Conservation (phyloP, 768 basidiomycete species). For the Sarcomyxa edulis region DNA sequence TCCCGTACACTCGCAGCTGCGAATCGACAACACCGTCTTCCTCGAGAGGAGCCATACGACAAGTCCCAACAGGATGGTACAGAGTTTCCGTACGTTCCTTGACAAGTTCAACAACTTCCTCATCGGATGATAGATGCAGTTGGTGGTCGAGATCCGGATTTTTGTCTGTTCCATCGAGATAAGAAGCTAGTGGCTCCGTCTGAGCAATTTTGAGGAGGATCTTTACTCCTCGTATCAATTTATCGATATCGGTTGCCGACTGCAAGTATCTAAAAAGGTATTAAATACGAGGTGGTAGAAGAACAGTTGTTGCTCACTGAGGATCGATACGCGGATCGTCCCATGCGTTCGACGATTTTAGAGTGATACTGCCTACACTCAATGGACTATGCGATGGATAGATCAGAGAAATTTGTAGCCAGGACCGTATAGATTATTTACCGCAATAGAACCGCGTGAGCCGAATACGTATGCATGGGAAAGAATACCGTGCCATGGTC, state of each 20-base stretch:
- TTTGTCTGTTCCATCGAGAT: constrained; percentile 27
- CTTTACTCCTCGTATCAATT: constrained; percentile 36
- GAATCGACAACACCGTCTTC: constrained; percentile 26
- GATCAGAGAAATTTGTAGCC: neutral
- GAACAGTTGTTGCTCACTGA: constrained; percentile 23
- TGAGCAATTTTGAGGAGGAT: constrained; percentile 32
- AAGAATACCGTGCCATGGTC: constrained; percentile 13
- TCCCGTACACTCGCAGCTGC: constrained; percentile 22
- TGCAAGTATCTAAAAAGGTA: constrained; percentile 30
- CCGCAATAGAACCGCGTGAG: constrained; percentile 40
- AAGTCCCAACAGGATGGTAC: constrained; percentile 42
- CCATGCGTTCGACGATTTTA: constrained; percentile 38
- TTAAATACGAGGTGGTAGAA: neutral
- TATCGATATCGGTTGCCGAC: constrained; percentile 33
- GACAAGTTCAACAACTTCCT: constrained; percentile 37
- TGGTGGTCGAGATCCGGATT: constrained; percentile 34
- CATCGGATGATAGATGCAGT: constrained; percentile 30
- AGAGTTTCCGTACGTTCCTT: constrained; percentile 38
- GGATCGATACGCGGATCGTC: constrained; percentile 39
- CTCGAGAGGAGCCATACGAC: constrained; percentile 37
- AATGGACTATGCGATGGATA: constrained; percentile 25
- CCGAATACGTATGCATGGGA: constrained; percentile 28
- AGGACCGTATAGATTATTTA: constrained; percentile 10
- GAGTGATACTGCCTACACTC: constrained; percentile 32
- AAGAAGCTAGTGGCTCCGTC: constrained; percentile 31